Evolutionary conservation across 139 green algal species (phyloP), one percentile per base, ranked within the genome.

Genomic region (Ostreobium quekettii): DNA sequence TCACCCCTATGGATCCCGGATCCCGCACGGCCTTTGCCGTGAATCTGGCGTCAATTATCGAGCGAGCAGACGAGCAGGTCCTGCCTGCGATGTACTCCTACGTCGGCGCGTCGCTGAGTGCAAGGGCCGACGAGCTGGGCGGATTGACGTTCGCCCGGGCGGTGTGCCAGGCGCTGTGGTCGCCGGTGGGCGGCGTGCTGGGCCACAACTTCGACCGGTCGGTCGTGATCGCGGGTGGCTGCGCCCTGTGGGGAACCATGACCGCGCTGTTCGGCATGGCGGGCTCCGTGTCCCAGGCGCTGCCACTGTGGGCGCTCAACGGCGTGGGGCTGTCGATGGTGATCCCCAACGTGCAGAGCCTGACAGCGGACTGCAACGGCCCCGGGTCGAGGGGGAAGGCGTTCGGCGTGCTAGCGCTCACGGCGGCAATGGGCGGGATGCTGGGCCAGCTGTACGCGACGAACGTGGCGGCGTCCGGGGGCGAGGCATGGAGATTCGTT

Each of bases 271-370:
- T 53, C 42, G 11, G 15, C 42, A 26, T 53, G 15, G 19, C 42
- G 42, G 19, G 19, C 42, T 53, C 35, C 35, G n/a, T 42, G 29
- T 19, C 42, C 19, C 42, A 53, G 42, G 42, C 15, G 19, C 7
- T 48, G 49, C 30, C 53, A 1, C 33, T 87, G 19, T 85, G 76
- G 72, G 82, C 75, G 22, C 56, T 87, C 49, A 91, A 91, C 65
- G 85, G 84, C 19, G 48, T 91, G 3, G 85, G 85, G 4, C 80
- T 91, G 38, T 59, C 84, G 2, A 70, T 91, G 8, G 76, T 91
- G 60, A 86, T 91, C 22, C 85, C 85, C 46, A 87, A 80, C 59
- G 73, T 67, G 4, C 85, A 91, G 73, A 76, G 47, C 33, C 72
- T 90, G 19, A 78, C 76, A 2, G 84, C 84, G 5, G 84, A 90